Base-by-base conservation (phyloP, 306 rosid species). In the Lotus japonicus region DNA sequence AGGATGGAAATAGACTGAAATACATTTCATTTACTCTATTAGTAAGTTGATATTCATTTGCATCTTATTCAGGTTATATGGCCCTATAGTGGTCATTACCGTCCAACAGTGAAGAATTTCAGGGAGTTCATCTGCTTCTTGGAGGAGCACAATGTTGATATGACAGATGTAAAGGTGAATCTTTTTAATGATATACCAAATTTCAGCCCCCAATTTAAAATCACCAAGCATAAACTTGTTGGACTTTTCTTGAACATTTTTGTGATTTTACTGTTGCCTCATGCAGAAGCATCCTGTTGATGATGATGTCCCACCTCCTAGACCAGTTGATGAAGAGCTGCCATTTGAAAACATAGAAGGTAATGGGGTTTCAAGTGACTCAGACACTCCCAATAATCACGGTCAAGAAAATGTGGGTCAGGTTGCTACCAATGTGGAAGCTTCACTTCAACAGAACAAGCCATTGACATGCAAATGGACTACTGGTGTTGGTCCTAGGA, bases 61-160 rank as follows among this genome's bases (percentile, higher is more conserved):
- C 41, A 65, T 71, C n/a, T 74, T 64, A 26, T 73, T 58, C 73
- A 89, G 98, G 96, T 84, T 71, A 74, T 87, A 60, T 92, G 98
- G 98, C 86, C 89, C 6, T 87, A 92, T 11, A 92, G 98, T 67
- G 98, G 96, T 6, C 96, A 92, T 69, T 89, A 92, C 71, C 80
- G 80, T 50, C 96, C 96, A 5, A 92, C 96, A 2, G 80, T 83
- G 64, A 89, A 87, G 80, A 86, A 80, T 42, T 76, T 84, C 28
- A 58, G 10, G 69, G 98, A 89, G 39, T 87, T 92, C 72, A 50
- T 84, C 17, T 67, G 66, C 74, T 92, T 89, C 74, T 75, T 92
- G 58, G 84, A 87, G 80, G 91, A 84, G 4, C 83, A 84, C 26
- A 65, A 79, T 3, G 87, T 92, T 67, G 87, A 89, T 66, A 63